Base-by-base conservation (phyloP, 2,329 filamentous ascomycete species). In the Clonostachys byssicola region DNA sequence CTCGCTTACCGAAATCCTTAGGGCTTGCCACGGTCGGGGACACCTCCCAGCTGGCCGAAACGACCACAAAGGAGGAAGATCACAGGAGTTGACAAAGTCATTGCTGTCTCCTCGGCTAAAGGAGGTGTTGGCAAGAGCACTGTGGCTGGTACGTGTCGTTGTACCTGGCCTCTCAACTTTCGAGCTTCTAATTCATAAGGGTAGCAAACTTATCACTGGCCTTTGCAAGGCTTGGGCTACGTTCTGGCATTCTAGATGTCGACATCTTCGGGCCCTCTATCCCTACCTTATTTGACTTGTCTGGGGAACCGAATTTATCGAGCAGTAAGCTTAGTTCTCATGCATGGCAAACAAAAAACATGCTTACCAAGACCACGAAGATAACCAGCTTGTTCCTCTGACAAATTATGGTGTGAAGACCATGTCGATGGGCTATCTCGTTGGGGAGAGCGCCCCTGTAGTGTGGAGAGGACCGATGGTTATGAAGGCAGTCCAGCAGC, bases 41-140 rank as follows among this genome's bases (percentile, higher is more conserved):
- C 71, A 3, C 68, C 71, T 5, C 70, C 71, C 3, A 66, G 52
- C n/a, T 73, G 71, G 68, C 83, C 89, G 46, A 89, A 89, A 20
- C 77, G 95, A 12, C 92, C 94, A 0, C 81, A 90, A 56, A 85
- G 87, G 59, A 81, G 89, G 54, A 84, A 81, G 56, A 95, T 99
- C 56, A 79, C 80, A 23, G 84, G 92, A 63, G 92, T 99, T 20
- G 80, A 83, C 54, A 96, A 95, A 63, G 84, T 96, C n/a, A 82
- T 99, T 49, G 91, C 92, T n/a, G 89, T 99, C 13, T 96, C 91
- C 5, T 97, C 92, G 2, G 94, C 94, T 13, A 99, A 99, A 63
- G 94, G 94, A 3, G 94, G 94, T n/a, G 94, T 99, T 1, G 94
- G 94, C 2, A 99, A 99, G 64, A 96, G 90, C 56, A 99, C 94